A percentile compares a stretch with the other conserved stretches of the same genome.
These are phyloP conservation scores for Talaromyces sp. DNA, from an alignment of 2,329 filamentous ascomycete genomes.

Conservation along the genomic window DNA sequence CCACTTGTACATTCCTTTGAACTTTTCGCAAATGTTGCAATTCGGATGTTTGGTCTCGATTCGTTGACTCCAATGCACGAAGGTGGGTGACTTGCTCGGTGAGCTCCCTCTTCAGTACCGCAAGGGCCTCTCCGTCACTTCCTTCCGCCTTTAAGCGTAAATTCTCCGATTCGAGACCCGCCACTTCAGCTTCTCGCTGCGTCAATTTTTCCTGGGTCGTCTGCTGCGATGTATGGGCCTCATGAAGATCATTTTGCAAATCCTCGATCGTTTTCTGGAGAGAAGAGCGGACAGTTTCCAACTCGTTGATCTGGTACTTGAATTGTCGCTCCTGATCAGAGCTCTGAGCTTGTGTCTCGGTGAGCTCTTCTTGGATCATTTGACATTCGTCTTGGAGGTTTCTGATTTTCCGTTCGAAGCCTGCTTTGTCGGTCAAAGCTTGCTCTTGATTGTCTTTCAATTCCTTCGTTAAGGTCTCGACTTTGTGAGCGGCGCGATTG, in stretches of 20 bases:
- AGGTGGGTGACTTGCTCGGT: slow-evolving; percentile 93
- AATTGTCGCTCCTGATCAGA: slow-evolving; percentile 69
- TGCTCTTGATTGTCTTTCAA: slow-evolving; percentile 58
- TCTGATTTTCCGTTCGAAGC: slow-evolving; percentile 59
- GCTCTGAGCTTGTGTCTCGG: slow-evolving; percentile 77
- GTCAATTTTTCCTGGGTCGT: slow-evolving; percentile 67
- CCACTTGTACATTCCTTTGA: slow-evolving; percentile 85
- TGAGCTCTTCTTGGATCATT: slow-evolving; percentile 75
- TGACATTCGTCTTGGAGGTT: slow-evolving; percentile 70
- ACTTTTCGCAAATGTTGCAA: slow-evolving; percentile 78
- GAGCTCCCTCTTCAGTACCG: slow-evolving; percentile 82
- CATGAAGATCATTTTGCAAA: slow-evolving; percentile 57
- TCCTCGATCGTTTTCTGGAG: slow-evolving; percentile 59
- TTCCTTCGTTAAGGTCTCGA: slow-evolving; percentile 58
- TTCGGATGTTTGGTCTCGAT: slow-evolving; percentile 76
- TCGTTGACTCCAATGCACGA: slow-evolving; percentile 76
- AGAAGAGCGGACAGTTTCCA: slow-evolving; percentile 62
- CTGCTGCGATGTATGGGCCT: slow-evolving; percentile 59
- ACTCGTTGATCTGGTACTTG: slow-evolving; percentile 60
- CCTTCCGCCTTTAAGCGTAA: slow-evolving; percentile 82
- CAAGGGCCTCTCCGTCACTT: slow-evolving; percentile 82
- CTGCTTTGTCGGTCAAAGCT: slow-evolving; percentile 57
- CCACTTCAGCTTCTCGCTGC: slow-evolving; percentile 71
- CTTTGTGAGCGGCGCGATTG: slow-evolving; percentile 56
- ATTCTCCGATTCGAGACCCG: slow-evolving; percentile 78